phyloP scores from a whole-genome alignment of 1,284 basidiomycete genomes.

The Sanghuangporus weigelae region DNA sequence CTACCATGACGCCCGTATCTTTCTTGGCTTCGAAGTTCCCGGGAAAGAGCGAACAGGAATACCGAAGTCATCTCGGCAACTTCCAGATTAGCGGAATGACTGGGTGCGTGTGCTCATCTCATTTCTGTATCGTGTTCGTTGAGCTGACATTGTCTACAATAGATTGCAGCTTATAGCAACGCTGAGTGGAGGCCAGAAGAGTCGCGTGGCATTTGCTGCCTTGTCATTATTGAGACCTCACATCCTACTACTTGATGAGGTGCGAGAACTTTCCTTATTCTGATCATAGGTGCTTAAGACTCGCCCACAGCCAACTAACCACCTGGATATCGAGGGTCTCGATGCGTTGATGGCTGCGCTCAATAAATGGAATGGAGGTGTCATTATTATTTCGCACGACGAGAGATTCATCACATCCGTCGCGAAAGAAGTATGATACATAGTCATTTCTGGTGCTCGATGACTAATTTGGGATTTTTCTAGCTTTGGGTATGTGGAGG shows the following conservation, averaged over 20 bases:
- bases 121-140: conserved; percentile 1
- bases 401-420: conserved; percentile 87
- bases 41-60: conserved; percentile 95
- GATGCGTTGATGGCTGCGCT: conserved; percentile 93
- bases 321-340: conserved; percentile 96
- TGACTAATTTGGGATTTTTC: conserved; percentile 1
- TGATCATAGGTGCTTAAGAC: neutral
- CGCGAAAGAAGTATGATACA: conserved; percentile 57
- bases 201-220: conserved; percentile 92
- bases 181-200: conserved; percentile 95
- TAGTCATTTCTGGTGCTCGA: neutral
- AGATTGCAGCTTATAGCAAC: conserved; percentile 79
- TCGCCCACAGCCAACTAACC: conserved; percentile 83
- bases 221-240: conserved; percentile 87
- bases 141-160: neutral
- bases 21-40: conserved; percentile 92
- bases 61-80: conserved; percentile 91
- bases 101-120: conserved; percentile 42
- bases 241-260: conserved; percentile 87
- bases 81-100: conserved; percentile 99
- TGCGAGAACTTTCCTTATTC: conserved; percentile 27
- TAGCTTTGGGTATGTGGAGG: conserved; percentile 91
- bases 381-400: conserved; percentile 92
- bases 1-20: conserved; percentile 84
- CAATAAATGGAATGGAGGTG: conserved; percentile 92